Base-by-base conservation (phyloP, 352 stramenopile species). In the Thalassiosira hispida region DNA sequence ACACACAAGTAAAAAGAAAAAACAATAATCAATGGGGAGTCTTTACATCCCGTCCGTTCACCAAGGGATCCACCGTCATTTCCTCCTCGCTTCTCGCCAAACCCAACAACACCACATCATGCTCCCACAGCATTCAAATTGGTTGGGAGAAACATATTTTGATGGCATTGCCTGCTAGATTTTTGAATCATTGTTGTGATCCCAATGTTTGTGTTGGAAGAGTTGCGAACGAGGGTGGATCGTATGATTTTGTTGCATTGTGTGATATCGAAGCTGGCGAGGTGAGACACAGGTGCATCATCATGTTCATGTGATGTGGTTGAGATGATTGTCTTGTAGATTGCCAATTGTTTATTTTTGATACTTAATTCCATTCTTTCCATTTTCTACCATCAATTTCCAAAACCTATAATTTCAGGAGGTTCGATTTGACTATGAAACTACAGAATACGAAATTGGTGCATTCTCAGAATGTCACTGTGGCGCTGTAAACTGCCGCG, bases 141-240 rank as follows among this genome's bases (percentile, higher is more conserved):
- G 64, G 57, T 63, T 79, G 60, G 63, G 63, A 81, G 25, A 57
- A 71, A 8, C 83, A 89, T 47, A 73, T 85, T 9, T n/a, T 83
- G 22, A 85, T 89, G 69, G 71, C 87, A 67, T 33, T 87, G 16
- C 83, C 83, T n/a, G 70, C 79, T 1, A 72, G 57, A 23, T 76
- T 85, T 33, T 68, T 89, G 11, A 89, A 89, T 68, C 83, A 89
- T 55, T 77, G 60, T 0, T 87, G 83, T 57, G 60, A 77, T 62
- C 68, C 82, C 31, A 89, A 81, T 57, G 47, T 86, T 27, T 68
- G 77, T 0, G 71, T 89, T 9, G 27, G 16, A 14, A n/a, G 12
- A 33, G 29, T 62, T 38, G 47, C 66, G 31, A 84, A 83, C 46
- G 52, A 73, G 2, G 18, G 42, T 20, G 59, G 57, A 29, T 72